Conservation (phyloP, 106 monocot species). For the Dendrobium officinale region DNA sequence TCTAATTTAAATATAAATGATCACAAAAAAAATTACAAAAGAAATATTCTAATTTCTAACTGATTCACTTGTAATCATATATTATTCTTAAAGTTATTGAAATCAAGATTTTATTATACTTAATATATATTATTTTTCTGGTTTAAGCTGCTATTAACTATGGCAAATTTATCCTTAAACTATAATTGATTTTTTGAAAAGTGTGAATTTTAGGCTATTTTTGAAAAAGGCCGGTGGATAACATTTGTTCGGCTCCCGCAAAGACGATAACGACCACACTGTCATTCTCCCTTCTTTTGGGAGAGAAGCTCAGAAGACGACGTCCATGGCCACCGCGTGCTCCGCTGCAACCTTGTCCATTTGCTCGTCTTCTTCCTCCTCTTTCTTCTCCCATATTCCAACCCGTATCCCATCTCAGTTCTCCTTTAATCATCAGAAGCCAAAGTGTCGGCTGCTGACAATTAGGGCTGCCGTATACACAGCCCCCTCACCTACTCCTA, state of each 20-base stretch:
- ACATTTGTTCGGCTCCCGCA: neutral
- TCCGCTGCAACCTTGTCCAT: neutral
- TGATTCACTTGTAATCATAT: too few relatives aligned
- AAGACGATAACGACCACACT: neutral
- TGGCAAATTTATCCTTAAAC: too few relatives aligned
- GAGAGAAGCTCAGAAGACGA: neutral
- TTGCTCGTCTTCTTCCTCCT: neutral
- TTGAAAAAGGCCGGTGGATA: neutral
- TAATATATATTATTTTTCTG: too few relatives aligned
- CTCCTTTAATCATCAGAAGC: neutral
- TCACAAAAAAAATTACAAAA: too few relatives aligned
- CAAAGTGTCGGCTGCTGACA: neutral
- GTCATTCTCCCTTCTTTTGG: neutral
- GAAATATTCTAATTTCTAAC: too few relatives aligned
- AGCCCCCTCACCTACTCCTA: slow-evolving; percentile 19
- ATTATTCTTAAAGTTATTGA: too few relatives aligned
- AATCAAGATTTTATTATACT: too few relatives aligned
- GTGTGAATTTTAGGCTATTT: too few relatives aligned
- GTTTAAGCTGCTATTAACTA: too few relatives aligned
- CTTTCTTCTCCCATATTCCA: neutral
- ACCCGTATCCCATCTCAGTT: neutral
- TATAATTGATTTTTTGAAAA: too few relatives aligned
- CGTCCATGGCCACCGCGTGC: neutral
- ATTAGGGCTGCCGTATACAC: slow-evolving; percentile 17
- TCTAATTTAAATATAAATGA: too few relatives aligned